Evolutionary conservation across 108 stramenopile genomes (phyloP).

Genomic region (Nannochloropsis gaditana): DNA sequence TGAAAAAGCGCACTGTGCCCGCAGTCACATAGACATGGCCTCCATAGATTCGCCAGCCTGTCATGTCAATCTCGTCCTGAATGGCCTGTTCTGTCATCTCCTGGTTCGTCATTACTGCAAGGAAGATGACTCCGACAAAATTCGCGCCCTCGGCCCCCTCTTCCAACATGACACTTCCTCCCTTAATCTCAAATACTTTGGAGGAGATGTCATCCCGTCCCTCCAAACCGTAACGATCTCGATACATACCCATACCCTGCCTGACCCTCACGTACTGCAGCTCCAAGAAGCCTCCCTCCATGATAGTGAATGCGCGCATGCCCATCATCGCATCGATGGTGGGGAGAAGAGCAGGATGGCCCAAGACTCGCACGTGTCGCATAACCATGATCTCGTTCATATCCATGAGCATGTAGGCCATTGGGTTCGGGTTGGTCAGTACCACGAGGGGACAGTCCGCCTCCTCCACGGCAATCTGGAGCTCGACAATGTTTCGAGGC

Average conservation of each 20-base stretch:
- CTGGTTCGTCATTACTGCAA: conserved; percentile 13
- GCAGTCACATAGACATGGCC: background rate
- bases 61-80: background rate
- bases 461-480: conserved; percentile 17
- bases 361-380: background rate
- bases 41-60: background rate
- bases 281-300: conserved; percentile 13
- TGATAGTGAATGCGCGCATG: background rate
- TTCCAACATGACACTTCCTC: conserved; percentile 16
- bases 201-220: background rate
- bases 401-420: background rate
- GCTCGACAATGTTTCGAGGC: background rate
- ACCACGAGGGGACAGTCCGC: background rate
- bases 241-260: conserved; percentile 14
- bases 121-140: conserved; percentile 12
- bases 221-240: background rate
- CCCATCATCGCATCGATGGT: conserved; percentile 19
- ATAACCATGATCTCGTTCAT: conserved; percentile 5
- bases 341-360: conserved; percentile 5
- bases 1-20: background rate
- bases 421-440: background rate
- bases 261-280: background rate
- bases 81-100: background rate
- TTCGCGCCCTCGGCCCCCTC: background rate
- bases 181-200: background rate